Evolutionary conservation across 2,329 filamentous ascomycete species (phyloP), one percentile per base, ranked within the genome.

Genomic region (Emergomyces pasteurianus): DNA sequence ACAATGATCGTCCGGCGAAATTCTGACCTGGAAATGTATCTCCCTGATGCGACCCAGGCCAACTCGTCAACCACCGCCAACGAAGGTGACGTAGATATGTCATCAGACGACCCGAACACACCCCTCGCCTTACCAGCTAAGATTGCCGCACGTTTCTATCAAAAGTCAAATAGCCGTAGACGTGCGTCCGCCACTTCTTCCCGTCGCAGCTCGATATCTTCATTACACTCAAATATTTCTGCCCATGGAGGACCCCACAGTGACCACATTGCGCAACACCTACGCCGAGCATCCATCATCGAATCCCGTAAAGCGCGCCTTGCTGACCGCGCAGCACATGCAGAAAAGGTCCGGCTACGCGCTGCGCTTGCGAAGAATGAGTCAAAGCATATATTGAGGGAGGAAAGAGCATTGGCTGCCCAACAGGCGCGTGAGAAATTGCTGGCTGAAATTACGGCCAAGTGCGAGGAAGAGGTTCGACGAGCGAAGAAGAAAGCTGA

Each of bases 401-500:
- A 87, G 72, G 84, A 86, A 72, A 76, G 82, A 63, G 83, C 83
- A 9, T 68, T 85, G 67, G 84, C 84, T 31, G 84, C 84, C 26
- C 80, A 86, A 65, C 77, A 85, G 59, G 81, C 84, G 21, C 80
- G 85, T 61, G 83, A 87, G 74, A 82, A 82, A 64, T 78, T 85
- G 61, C 71, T 87, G 57, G 84, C 84, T 2, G 83, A 86, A 65
- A 84, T 87, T 12, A 81, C 84, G 8, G 83, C 84, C 63, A 79
- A 82, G 70, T 86, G 84, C 68, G 84, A 85, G 61, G 84, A 86
- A 67, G 83, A 87, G 69, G 84, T 87, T 36, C 78, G 81, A 63
- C 78, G 83, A 46, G 84, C 84, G 50, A 87, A 86, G 77, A 83
- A 84, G 71, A 81, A 86, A 59, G 84, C 84, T 9, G 84, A 86